Evolutionary conservation across 176 grass and related monocot genomes (phyloP), one percentile per base, ranked within the genome.

Genomic region (Aegilops longissima): DNA sequence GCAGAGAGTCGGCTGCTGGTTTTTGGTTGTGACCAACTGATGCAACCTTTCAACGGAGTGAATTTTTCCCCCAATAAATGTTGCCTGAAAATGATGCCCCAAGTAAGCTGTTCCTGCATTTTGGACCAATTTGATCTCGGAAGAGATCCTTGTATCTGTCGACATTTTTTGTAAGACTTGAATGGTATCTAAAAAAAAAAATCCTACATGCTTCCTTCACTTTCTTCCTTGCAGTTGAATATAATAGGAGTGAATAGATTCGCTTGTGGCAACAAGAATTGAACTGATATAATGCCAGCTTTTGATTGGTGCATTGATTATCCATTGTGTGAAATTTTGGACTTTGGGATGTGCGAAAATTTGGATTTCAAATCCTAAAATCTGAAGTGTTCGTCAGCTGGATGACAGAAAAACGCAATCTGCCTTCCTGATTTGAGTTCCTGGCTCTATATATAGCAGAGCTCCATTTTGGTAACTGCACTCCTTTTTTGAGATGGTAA

Each of bases 81-180:
- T 76, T 87, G n/a, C 38, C 76, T 61, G 59, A 77, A 72, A 83
- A 51, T 80, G 74, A n/a, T 31, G 76, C 34, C 33, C 56, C 11
- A 66, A 75, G 61, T 76, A 45, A 39, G 29, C 29, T 84, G 49
- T 81, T 76, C 65, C 18, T 88, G 36, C 61, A 39, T 65, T 88
- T 77, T 80, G 67, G 61, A 67, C 49, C 42, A 35, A 67, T 47
- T 87, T 63, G 85, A 87, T 87, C 81, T 87, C 47, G 35, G 29
- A 76, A 80, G 68, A 74, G 25, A 80, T 87, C 17, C 9, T 66
- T 91, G 89, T 91, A 87, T 87, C 47, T 70, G 81, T 81, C 69
- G 61, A 77, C 81, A 70, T 76, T 81, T 20, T 27, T 80, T 47
- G 13, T 10, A 73, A 78, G 23, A 77, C 54, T 39, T 66, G 30